A percentile compares a stretch with the other conserved stretches of the same genome.
phyloP scores from a whole-genome alignment of 345 rosid genomes.

The Gossypium stocksii region DNA sequence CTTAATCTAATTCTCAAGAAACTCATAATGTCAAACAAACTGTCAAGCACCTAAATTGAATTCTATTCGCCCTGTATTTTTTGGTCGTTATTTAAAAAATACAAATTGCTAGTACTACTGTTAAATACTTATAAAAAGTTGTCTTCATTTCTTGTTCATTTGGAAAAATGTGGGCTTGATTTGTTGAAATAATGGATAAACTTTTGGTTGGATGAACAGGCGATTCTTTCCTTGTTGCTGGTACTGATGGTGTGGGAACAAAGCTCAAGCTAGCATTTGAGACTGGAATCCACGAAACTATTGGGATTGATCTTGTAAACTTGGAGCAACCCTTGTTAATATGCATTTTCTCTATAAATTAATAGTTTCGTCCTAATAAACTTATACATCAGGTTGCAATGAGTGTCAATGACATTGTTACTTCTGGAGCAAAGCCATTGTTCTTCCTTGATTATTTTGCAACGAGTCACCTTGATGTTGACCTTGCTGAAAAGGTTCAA shows the following conservation, averaged over 20 bases:
- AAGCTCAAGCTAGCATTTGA: slow-evolving; percentile 92
- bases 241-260: slow-evolving; percentile 99
- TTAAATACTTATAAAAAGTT: background rate
- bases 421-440: slow-evolving; percentile 92
- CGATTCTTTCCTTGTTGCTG: slow-evolving; percentile 87
- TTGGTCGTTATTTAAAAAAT: background rate
- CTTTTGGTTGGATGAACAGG: slow-evolving; percentile 36
- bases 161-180: background rate
- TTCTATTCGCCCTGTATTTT: background rate
- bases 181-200: slow-evolving; percentile 3
- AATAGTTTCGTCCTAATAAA: slow-evolving; percentile 14
- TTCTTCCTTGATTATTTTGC: slow-evolving; percentile 97
- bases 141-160: background rate
- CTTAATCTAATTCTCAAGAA: background rate
- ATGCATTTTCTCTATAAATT: background rate
- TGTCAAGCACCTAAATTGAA: background rate
- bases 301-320: slow-evolving; percentile 87
- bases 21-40: no score
- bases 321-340: background rate
- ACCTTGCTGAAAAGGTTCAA: slow-evolving; percentile 91
- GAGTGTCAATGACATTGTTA: slow-evolving; percentile 95
- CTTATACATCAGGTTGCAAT: slow-evolving; percentile 64
- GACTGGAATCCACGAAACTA: slow-evolving; percentile 80
- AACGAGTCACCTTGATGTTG: slow-evolving; percentile 84
- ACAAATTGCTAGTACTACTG: background rate